Conservation (phyloP, 345 rosid species). For the Moringa oleifera region DNA sequence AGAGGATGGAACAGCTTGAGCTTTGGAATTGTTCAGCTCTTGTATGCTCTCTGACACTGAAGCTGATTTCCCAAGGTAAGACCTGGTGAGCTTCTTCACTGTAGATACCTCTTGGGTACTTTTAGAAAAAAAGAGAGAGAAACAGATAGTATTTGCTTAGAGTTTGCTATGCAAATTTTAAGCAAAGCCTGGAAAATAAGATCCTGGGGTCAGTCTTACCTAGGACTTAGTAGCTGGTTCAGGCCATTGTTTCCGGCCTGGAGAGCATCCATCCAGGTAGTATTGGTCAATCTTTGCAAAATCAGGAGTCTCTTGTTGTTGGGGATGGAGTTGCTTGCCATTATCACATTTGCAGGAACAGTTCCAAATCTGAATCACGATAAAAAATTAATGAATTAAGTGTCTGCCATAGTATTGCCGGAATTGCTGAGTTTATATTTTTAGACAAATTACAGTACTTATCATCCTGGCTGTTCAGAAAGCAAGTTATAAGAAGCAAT, state of each 20-base stretch:
- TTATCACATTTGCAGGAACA: slow-evolving; percentile 32
- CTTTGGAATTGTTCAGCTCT: neutral
- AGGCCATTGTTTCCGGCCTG: slow-evolving; percentile 8
- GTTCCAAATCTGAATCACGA: slow-evolving; percentile 24
- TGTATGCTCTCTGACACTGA: slow-evolving; percentile 24
- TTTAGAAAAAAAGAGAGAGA: no score
- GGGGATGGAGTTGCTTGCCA: slow-evolving; percentile 35
- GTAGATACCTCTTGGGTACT: slow-evolving; percentile 22
- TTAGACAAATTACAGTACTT: no score
- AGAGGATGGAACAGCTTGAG: slow-evolving; percentile 9
- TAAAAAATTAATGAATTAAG: no score
- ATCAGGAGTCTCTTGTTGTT: slow-evolving; percentile 24
- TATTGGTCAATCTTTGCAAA: slow-evolving; percentile 22
- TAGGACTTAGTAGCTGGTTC: slow-evolving; percentile 22
- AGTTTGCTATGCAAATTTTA: neutral
- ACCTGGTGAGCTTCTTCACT: slow-evolving; percentile 27
- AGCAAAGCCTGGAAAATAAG: neutral
- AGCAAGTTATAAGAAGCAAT: no score
- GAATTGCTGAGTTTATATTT: no score
- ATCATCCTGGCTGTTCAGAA: no score
- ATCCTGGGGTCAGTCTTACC: slow-evolving; percentile 15
- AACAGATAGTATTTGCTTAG: no score
- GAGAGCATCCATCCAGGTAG: slow-evolving; percentile 20
- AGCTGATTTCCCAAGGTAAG: slow-evolving; percentile 31
- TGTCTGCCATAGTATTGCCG: no score